Evolutionary conservation across 2,329 filamentous ascomycete species (phyloP).

Genomic region (Paraconiothyrium sp.): DNA sequence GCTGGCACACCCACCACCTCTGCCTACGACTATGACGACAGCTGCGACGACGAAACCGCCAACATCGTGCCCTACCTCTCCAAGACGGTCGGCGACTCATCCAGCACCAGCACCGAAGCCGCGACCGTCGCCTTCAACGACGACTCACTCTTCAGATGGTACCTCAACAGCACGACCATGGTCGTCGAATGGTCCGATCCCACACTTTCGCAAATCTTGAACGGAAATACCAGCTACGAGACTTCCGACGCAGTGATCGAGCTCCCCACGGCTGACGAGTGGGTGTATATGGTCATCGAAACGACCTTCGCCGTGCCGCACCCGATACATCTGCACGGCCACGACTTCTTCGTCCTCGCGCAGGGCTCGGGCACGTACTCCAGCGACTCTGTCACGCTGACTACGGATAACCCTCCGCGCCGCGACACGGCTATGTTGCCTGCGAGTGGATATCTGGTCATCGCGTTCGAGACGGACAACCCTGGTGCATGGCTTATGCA

Average conservation of each 20-base stretch:
- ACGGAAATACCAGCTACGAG: conserved; percentile 43
- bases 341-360: conserved; percentile 46
- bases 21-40: conserved; percentile 45
- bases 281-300: conserved; percentile 54
- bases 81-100: conserved; percentile 45
- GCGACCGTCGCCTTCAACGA: conserved; percentile 42
- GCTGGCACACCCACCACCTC: conserved; percentile 42
- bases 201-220: conserved; percentile 47
- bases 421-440: conserved; percentile 46
- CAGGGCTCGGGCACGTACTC: conserved; percentile 38
- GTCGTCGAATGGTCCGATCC: conserved; percentile 51
- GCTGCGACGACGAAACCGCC: conserved; percentile 49
- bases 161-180: conserved; percentile 52
- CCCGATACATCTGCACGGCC: conserved; percentile 45
- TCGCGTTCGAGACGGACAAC: conserved; percentile 50
- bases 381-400: conserved; percentile 21
- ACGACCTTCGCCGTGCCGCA: conserved; percentile 47
- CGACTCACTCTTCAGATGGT: conserved; percentile 54
- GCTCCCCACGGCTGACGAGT: conserved; percentile 38
- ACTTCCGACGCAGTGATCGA: conserved; percentile 41
- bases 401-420: conserved; percentile 42
- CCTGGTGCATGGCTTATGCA: conserved; percentile 31
- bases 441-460: conserved; percentile 40
- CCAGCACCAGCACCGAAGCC: conserved; percentile 37
- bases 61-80: conserved; percentile 39